phyloP scores from a whole-genome alignment of 1,284 basidiomycete genomes.

The Cutaneotrichosporon dermatis region DNA sequence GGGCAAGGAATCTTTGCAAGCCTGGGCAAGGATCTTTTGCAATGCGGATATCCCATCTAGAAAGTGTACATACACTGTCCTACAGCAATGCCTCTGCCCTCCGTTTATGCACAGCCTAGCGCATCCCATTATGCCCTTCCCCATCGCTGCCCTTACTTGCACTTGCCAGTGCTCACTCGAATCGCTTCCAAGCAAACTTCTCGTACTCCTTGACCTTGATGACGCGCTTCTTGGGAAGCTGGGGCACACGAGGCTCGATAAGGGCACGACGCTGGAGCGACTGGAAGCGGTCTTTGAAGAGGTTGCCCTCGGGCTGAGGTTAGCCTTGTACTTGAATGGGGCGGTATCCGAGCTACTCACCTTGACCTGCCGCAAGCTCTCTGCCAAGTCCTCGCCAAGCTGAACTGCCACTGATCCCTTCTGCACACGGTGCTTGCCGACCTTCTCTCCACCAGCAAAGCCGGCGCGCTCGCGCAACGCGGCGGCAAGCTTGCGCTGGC shows the following conservation, averaged over 20 bases:
- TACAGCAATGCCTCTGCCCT: conserved; percentile 1
- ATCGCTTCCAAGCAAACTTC: conserved; percentile 82
- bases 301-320: conserved; percentile 78
- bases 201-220: conserved; percentile 70
- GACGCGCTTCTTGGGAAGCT: conserved; percentile 64
- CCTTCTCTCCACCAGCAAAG: conserved; percentile 55
- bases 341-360: conserved; percentile 49
- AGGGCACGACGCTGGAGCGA: conserved; percentile 51
- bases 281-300: conserved; percentile 83
- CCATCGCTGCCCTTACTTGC: neutral
- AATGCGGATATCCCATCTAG: neutral
- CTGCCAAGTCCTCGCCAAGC: conserved; percentile 83
- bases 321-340: too few relatives aligned
- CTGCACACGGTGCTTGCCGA: conserved; percentile 73
- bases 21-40: too few relatives aligned
- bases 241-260: conserved; percentile 54
- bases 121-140: too few relatives aligned
- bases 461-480: conserved; percentile 59
- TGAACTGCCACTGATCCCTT: conserved; percentile 74
- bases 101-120: neutral
- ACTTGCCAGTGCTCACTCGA: conserved; percentile 47
- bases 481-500: conserved; percentile 50
- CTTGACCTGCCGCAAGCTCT: conserved; percentile 78
- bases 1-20: too few relatives aligned
- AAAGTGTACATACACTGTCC: conserved; percentile 3